Evolutionary conservation across 2,329 filamentous ascomycete genomes (phyloP).

Genomic region (Coleophoma crateriformis): DNA sequence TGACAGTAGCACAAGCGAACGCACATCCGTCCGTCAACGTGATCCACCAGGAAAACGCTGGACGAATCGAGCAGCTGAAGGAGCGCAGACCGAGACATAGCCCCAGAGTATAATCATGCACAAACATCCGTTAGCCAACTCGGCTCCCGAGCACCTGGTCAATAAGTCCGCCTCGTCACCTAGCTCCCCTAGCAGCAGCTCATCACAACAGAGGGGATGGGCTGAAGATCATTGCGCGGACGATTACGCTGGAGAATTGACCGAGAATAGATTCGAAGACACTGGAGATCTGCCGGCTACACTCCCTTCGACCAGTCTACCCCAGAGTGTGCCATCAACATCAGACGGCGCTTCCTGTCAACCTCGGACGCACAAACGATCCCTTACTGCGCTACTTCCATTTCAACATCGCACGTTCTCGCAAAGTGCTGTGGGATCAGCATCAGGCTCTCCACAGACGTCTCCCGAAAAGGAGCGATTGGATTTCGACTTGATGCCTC

Average conservation of each 20-base stretch:
- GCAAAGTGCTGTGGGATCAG: constrained; percentile 7
- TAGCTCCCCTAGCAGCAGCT: constrained; percentile 10
- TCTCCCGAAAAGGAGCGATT: constrained; percentile 9
- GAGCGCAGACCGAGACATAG: neutral
- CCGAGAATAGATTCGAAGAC: constrained; percentile 5
- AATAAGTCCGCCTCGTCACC: neutral
- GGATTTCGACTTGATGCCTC: constrained; percentile 17
- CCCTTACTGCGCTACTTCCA: constrained; percentile 17
- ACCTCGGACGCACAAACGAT: constrained; percentile 15
- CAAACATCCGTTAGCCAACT: neutral
- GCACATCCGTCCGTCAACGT: neutral
- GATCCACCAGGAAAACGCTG: neutral
- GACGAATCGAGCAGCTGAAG: neutral
- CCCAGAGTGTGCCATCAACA: constrained; percentile 6
- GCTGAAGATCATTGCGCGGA: constrained; percentile 17
- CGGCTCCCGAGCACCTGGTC: neutral
- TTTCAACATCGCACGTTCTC: constrained; percentile 13
- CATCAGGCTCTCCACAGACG: neutral
- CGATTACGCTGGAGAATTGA: constrained; percentile 8
- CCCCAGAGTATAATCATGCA: constrained; percentile 1
- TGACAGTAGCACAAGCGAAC: neutral
- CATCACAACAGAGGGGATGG: constrained; percentile 20
- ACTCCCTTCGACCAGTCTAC: constrained; percentile 4
- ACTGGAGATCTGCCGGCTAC: constrained; percentile 4
- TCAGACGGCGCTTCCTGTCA: constrained; percentile 10